These are phyloP conservation scores for Paramecium caudatum DNA, from an alignment of 73 alveolate species.

Conservation along the genomic window DNA sequence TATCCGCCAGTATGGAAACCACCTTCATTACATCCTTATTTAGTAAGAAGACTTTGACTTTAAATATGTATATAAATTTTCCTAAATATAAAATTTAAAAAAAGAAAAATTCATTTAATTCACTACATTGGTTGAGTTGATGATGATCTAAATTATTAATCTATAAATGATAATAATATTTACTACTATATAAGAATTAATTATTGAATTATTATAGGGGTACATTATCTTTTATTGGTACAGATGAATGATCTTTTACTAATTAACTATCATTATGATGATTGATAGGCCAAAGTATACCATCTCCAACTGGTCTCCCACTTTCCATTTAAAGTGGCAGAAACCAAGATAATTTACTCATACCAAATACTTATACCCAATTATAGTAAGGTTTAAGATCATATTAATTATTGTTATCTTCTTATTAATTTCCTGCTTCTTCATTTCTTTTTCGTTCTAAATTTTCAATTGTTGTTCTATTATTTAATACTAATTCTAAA, in stretches of 20 bases:
- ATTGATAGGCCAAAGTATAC: conserved; percentile 89
- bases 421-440: conserved; percentile 26
- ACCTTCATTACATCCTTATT: conserved; percentile 20
- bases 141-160: conserved; percentile 39
- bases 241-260: not conserved
- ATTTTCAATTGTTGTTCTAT: conserved; percentile 96
- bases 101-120: conserved; percentile 16
- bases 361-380: conserved; percentile 93
- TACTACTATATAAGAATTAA: not conserved
- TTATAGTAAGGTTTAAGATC: conserved; percentile 86
- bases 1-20: conserved; percentile 68
- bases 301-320: conserved; percentile 97
- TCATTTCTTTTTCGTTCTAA: conserved; percentile 85
- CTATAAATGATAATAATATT: not conserved
- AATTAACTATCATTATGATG: not conserved
- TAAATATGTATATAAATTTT: conserved; percentile 7
- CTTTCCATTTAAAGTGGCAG: conserved; percentile 88
- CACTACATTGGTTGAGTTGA: not conserved
- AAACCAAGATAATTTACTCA: conserved; percentile 87
- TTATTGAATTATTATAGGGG: not conserved
- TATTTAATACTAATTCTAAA: conserved; percentile 83
- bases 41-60: not conserved
- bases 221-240: not conserved
- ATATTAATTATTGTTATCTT: conserved; percentile 81
- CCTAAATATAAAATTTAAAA: not conserved